A percentile compares a stretch with the other conserved stretches of the same genome.
Evolutionary conservation across 495 filamentous ascomycete species (phyloP).

Genomic region (Trypethelium eluteriae): DNA sequence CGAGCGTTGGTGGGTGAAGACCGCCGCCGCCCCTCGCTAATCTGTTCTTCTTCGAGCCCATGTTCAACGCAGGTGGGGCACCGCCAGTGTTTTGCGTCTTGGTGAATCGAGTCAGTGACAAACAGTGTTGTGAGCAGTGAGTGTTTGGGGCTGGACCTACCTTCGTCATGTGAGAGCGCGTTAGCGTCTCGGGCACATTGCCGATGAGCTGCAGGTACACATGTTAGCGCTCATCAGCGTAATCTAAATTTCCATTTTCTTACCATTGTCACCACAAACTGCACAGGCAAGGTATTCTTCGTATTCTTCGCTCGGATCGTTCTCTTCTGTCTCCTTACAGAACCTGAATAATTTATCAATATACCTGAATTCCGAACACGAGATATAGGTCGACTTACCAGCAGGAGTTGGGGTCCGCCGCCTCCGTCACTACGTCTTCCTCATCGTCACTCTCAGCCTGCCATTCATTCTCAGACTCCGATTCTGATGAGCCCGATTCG

Average conservation of each 20-base stretch:
- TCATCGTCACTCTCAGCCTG: constrained; percentile 53
- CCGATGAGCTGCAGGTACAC: constrained; percentile 64
- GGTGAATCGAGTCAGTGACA: constrained; percentile 17
- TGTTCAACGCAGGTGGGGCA: constrained; percentile 70
- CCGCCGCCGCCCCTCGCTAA: constrained; percentile 33
- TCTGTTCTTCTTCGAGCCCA: constrained; percentile 44
- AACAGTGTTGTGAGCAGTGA: neutral
- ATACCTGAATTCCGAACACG: neutral
- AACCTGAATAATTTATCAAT: constrained; percentile 42
- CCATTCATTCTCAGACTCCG: constrained; percentile 63
- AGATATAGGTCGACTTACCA: constrained; percentile 47
- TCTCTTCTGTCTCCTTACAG: constrained; percentile 73
- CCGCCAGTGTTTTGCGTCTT: constrained; percentile 63
- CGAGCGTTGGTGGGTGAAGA: constrained; percentile 32
- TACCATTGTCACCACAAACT: constrained; percentile 84
- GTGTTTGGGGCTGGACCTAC: constrained; percentile 40
- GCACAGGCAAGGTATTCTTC: constrained; percentile 75
- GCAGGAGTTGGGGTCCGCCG: constrained; percentile 53
- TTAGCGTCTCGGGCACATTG: constrained; percentile 83
- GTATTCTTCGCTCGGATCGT: constrained; percentile 80
- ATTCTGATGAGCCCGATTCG: constrained; percentile 54
- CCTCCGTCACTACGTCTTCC: constrained; percentile 62
- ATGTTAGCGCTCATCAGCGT: constrained; percentile 32
- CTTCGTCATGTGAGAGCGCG: constrained; percentile 60
- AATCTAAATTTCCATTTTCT: constrained; percentile 37